Conservation (phyloP, 1,139 yeast species). For the Suhomyces yuchorum region DNA sequence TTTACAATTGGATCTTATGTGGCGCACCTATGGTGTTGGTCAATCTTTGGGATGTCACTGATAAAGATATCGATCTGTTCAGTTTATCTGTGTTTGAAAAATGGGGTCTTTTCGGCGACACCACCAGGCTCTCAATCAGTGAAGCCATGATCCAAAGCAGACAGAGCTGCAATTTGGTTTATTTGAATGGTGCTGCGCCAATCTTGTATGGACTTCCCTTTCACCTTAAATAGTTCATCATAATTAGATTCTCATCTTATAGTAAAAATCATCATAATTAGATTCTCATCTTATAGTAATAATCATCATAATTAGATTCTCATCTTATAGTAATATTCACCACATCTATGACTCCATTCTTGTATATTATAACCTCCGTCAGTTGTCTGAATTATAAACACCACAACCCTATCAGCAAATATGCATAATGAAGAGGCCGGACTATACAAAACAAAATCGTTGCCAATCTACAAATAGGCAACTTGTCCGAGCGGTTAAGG, state of each 20-base stretch:
- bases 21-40: conserved; percentile 85
- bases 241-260: not conserved
- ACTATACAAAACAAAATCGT: too few relatives aligned
- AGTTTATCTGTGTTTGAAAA: conserved; percentile 58
- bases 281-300: too few relatives aligned
- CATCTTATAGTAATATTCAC: too few relatives aligned
- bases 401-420: too few relatives aligned
- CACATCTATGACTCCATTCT: too few relatives aligned
- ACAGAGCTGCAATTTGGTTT: conserved; percentile 61
- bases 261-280: too few relatives aligned
- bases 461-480: conserved; percentile 32
- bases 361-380: too few relatives aligned
- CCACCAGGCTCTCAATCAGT: conserved; percentile 32
- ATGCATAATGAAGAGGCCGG: too few relatives aligned
- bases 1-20: conserved; percentile 72
- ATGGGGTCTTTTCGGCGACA: conserved; percentile 55
- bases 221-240: conserved; percentile 4
- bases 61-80: conserved; percentile 86
- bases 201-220: conserved; percentile 77
- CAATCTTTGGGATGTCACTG: conserved; percentile 96
- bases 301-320: too few relatives aligned
- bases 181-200: conserved; percentile 81
- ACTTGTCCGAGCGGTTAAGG: conserved; percentile 62
- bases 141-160: conserved; percentile 60
- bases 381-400: too few relatives aligned